phyloP scores from a whole-genome alignment of 2,329 filamentous ascomycete species.

The Phaeosphaeria sp. region DNA sequence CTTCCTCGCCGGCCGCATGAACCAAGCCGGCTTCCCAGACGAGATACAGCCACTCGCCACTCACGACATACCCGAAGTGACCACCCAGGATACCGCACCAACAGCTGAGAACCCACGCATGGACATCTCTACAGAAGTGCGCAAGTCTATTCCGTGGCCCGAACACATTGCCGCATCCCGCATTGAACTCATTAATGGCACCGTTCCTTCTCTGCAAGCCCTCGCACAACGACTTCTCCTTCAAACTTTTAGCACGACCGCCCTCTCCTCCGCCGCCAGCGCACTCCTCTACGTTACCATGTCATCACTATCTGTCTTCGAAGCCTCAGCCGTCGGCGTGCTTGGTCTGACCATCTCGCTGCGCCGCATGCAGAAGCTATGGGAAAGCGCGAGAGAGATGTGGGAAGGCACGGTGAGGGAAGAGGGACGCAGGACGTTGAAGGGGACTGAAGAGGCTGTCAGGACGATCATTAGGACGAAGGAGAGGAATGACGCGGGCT shows the following conservation, averaged over 20 bases:
- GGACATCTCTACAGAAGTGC: constrained; percentile 33
- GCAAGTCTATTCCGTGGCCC: constrained; percentile 66
- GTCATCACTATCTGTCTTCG: constrained; percentile 59
- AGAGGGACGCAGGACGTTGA: constrained; percentile 63
- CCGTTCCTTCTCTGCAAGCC: constrained; percentile 53
- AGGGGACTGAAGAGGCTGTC: constrained; percentile 59
- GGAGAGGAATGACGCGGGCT: constrained; percentile 38
- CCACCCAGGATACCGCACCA: constrained; percentile 23
- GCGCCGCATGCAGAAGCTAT: constrained; percentile 64
- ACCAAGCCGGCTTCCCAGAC: constrained; percentile 63
- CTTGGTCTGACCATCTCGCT: constrained; percentile 65
- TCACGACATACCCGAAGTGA: constrained; percentile 16
- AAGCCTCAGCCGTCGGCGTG: constrained; percentile 65
- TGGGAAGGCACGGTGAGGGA: constrained; percentile 63
- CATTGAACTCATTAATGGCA: constrained; percentile 51
- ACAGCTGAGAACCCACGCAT: constrained; percentile 23
- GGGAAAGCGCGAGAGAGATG: constrained; percentile 60
- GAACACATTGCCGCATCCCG: constrained; percentile 75
- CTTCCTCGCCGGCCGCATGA: constrained; percentile 79
- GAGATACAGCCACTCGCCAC: constrained; percentile 14
- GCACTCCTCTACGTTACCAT: constrained; percentile 63
- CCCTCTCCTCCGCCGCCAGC: constrained; percentile 60
- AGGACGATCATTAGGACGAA: constrained; percentile 54
- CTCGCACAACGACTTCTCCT: constrained; percentile 63
- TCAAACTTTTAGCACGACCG: constrained; percentile 75